phyloP scores from a whole-genome alignment of 1,284 basidiomycete genomes.

The Lentinus polychrous region DNA sequence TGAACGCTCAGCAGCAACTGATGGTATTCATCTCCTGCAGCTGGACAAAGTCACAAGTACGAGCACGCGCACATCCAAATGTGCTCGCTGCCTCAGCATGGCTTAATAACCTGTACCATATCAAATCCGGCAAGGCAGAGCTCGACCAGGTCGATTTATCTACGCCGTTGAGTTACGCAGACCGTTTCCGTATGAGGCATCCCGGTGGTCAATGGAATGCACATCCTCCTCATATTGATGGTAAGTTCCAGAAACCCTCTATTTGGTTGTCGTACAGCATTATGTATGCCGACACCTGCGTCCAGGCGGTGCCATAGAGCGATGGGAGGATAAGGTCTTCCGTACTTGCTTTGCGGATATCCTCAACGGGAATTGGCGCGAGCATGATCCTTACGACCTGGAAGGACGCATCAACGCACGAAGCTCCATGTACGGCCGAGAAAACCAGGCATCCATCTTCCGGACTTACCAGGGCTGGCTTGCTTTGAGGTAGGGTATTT shows the following conservation, averaged over 20 bases:
- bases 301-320: conserved; percentile 70
- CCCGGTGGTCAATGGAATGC: conserved; percentile 62
- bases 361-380: conserved; percentile 59
- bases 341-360: conserved; percentile 63
- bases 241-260: conserved; percentile 28
- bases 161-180: conserved; percentile 71
- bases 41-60: conserved; percentile 66
- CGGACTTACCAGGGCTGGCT: conserved; percentile 80
- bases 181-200: conserved; percentile 77
- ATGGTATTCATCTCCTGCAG: conserved; percentile 24
- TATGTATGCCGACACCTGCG: not conserved
- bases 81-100: conserved; percentile 53
- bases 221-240: conserved; percentile 77
- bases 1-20: not conserved
- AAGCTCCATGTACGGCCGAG: conserved; percentile 53
- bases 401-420: conserved; percentile 54
- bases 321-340: conserved; percentile 78
- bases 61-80: conserved; percentile 71
- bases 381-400: conserved; percentile 67
- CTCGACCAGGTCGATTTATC: conserved; percentile 57
- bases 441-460: conserved; percentile 63
- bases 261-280: conserved; percentile 5
- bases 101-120: conserved; percentile 60
- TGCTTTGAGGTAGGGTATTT: conserved; percentile 44
- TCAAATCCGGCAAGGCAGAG: conserved; percentile 22